Evolutionary conservation across 2,329 filamentous ascomycete genomes (phyloP).

Genomic region (Furcasterigmium sp.): DNA sequence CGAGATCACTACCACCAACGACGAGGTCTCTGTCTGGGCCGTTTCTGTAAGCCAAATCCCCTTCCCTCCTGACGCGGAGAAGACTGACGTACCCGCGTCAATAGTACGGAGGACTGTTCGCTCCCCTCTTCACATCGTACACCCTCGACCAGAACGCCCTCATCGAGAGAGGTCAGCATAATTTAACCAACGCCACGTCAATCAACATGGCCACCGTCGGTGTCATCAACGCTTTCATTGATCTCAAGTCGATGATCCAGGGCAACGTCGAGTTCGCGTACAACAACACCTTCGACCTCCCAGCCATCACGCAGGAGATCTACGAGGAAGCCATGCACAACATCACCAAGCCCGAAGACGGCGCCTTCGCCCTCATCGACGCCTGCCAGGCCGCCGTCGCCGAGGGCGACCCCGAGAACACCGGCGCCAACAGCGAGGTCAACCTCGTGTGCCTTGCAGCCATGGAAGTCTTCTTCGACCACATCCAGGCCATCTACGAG

Average conservation of each 20-base stretch:
- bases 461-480: constrained; percentile 16
- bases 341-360: constrained; percentile 28
- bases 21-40: constrained; percentile 42
- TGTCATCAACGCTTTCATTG: neutral
- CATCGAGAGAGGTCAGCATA: neutral
- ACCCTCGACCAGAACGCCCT: constrained; percentile 7
- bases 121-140: constrained; percentile 4
- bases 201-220: constrained; percentile 17
- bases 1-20: constrained; percentile 50
- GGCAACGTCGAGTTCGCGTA: constrained; percentile 21
- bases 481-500: constrained; percentile 14
- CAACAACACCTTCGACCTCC: constrained; percentile 11
- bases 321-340: constrained; percentile 25
- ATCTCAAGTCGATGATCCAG: constrained; percentile 20
- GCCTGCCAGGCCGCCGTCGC: constrained; percentile 40
- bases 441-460: constrained; percentile 49
- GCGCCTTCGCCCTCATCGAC: constrained; percentile 49
- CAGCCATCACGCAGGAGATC: constrained; percentile 6
- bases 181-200: constrained; percentile 8
- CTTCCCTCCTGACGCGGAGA: too few relatives aligned
- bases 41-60: constrained; percentile 4
- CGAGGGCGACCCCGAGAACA: constrained; percentile 30
- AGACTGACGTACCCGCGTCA: too few relatives aligned
- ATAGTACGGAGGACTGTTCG: constrained; percentile 8
- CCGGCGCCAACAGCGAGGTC: constrained; percentile 31